A percentile compares a stretch with the other conserved stretches of the same genome.
Conservation (phyloP, 2,329 filamentous ascomycete genomes). For the Botrytis cinerea region DNA sequence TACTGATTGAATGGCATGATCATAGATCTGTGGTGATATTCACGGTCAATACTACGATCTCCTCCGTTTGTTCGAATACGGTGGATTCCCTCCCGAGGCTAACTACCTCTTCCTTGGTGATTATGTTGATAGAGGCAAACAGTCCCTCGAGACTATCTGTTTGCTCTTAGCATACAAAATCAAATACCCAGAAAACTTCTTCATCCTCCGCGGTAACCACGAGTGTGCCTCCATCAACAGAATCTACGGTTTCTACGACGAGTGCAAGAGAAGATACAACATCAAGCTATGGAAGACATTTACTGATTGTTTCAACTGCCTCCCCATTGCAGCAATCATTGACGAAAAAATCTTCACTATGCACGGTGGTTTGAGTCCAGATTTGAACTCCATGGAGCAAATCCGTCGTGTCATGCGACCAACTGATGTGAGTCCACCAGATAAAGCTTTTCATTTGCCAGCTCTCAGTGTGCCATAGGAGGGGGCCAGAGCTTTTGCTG, state of each 20-base stretch:
- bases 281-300: constrained; percentile 99
- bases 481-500: constrained; percentile 41
- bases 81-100: constrained; percentile 95
- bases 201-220: constrained; percentile 97
- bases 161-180: constrained; percentile 98
- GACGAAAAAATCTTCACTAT: constrained; percentile 99
- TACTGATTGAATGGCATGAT: constrained; percentile 28
- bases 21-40: constrained; percentile 96
- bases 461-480: constrained; percentile 36
- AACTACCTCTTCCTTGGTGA: constrained; percentile 99
- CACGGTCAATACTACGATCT: constrained; percentile 99
- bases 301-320: constrained; percentile 98
- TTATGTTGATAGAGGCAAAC: constrained; percentile 98
- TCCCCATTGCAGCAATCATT: constrained; percentile 97
- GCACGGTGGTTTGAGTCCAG: constrained; percentile 96
- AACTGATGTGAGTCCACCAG: constrained; percentile 77
- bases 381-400: constrained; percentile 99
- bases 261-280: constrained; percentile 98
- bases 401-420: constrained; percentile 98
- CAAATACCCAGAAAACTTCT: constrained; percentile 99
- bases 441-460: constrained; percentile 34
- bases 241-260: constrained; percentile 99
- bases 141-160: constrained; percentile 98
- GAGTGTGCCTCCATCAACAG: constrained; percentile 99
- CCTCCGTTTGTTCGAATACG: constrained; percentile 95